A percentile compares a stretch with the other conserved stretches of the same genome.
Conservation (phyloP, 208 protist species). For the Trypanosoma platydactyli region DNA sequence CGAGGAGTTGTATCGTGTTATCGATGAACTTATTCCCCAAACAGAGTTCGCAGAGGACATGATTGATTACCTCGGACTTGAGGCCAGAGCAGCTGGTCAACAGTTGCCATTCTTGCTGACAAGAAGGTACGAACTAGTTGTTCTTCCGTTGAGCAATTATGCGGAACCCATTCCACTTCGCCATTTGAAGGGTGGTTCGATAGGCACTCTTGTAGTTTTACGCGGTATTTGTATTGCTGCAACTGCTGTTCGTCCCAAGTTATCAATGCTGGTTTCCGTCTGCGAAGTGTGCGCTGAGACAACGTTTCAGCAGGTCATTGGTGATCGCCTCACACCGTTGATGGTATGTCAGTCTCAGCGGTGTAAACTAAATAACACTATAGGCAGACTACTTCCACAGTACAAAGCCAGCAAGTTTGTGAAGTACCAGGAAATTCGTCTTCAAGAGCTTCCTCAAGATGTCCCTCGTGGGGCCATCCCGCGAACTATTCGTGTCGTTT, state of each 20-base stretch:
- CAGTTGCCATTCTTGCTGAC: constrained; percentile 62
- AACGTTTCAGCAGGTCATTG: constrained; percentile 90
- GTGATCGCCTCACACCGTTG: constrained; percentile 76
- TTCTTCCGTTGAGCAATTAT: constrained; percentile 51
- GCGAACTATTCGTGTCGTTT: constrained; percentile 82
- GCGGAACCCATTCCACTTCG: constrained; percentile 57
- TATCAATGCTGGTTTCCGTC: constrained; percentile 82
- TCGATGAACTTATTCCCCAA: constrained; percentile 68
- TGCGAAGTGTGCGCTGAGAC: constrained; percentile 90
- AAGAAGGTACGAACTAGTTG: constrained; percentile 71
- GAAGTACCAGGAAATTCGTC: constrained; percentile 85
- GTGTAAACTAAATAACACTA: constrained; percentile 84
- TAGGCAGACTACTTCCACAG: constrained; percentile 78
- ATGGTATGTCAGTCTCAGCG: constrained; percentile 85
- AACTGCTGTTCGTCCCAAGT: constrained; percentile 81
- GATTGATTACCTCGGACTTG: constrained; percentile 68
- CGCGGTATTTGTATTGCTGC: constrained; percentile 89
- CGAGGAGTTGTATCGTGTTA: constrained; percentile 74
- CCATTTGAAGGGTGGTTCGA: constrained; percentile 64
- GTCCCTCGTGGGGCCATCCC: constrained; percentile 88
- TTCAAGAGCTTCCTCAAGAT: constrained; percentile 88
- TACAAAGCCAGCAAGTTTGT: constrained; percentile 88
- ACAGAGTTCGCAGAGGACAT: constrained; percentile 53
- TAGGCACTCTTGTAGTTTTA: constrained; percentile 81
- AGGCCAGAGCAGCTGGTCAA: constrained; percentile 65